Conservation (phyloP, 2,329 filamentous ascomycete genomes). For the Colletotrichum tropicicola region DNA sequence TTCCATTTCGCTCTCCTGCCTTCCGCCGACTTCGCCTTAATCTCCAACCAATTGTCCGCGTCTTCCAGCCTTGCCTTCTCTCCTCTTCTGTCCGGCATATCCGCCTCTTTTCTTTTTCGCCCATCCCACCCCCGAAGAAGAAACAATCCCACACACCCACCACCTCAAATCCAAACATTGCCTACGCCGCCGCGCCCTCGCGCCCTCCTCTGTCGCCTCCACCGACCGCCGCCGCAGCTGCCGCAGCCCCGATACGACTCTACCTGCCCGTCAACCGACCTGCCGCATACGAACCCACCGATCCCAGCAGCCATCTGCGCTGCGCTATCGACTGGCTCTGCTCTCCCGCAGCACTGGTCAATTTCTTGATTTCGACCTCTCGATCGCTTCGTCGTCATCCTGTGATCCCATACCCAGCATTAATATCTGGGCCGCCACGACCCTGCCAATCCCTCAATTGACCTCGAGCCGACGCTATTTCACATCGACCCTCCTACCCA, state of each 20-base stretch:
- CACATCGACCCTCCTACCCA: neutral
- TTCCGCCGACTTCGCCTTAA: slow-evolving; percentile 2
- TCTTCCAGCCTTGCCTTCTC: neutral
- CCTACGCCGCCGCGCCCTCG: neutral
- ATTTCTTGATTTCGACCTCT: neutral
- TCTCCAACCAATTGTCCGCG: slow-evolving; percentile 4
- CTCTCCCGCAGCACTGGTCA: neutral
- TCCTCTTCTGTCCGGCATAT: neutral
- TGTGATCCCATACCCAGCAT: neutral
- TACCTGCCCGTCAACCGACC: neutral
- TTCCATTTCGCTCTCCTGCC: neutral
- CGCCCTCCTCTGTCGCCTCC: neutral
- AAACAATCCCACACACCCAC: slow-evolving; percentile 5
- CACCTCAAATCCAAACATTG: neutral
- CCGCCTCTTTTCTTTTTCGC: neutral
- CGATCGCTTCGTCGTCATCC: neutral
- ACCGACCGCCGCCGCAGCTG: neutral
- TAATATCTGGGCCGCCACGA: neutral
- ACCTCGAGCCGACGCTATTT: too few species aligned
- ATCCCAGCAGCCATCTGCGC: slow-evolving; percentile 1
- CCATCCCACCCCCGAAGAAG: slow-evolving; percentile 2
- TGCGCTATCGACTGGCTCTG: neutral
- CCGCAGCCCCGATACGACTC: slow-evolving; percentile 18
- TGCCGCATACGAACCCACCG: slow-evolving; percentile 19
- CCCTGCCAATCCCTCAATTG: slow-evolving; percentile 7